phyloP scores from a whole-genome alignment of 441 rosid species.

The Euphorbia schlechtendalii region DNA sequence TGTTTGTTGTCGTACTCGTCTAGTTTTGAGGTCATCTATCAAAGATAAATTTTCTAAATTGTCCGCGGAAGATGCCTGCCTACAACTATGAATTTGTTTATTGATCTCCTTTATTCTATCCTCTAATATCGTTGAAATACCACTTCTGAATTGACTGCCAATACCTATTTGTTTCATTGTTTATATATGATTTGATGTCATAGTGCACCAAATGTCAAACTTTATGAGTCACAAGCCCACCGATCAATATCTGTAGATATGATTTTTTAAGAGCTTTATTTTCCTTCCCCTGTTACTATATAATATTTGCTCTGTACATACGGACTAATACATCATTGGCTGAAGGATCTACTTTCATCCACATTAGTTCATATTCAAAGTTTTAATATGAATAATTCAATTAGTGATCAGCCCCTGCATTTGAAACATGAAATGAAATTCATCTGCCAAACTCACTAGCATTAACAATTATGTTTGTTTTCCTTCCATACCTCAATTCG shows the following conservation, averaged over 20 bases:
- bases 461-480: conserved; percentile 13
- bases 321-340: not conserved
- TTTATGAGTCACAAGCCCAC: not conserved
- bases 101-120: not conserved
- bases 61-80: not conserved
- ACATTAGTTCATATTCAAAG: not conserved
- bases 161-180: not conserved
- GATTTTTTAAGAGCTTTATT: not conserved
- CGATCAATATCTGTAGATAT: not conserved
- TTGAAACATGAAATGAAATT: not conserved
- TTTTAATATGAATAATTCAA: not conserved
- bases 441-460: not conserved
- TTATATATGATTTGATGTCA: not conserved
- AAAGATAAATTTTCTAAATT: not conserved
- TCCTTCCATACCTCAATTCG: conserved; percentile 16
- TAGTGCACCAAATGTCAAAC: not conserved
- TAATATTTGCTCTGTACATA: not conserved
- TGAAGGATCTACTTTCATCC: not conserved
- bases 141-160: not conserved
- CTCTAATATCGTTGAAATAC: not conserved
- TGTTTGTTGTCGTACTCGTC: not conserved
- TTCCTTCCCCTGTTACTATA: no score
- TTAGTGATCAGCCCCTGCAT: no score
- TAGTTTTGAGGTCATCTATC: not conserved
- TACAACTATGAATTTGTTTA: not conserved